Evolutionary conservation across 2,329 filamentous ascomycete species (phyloP), one percentile per base, ranked within the genome.

Genomic region (Alternaria gaisen): DNA sequence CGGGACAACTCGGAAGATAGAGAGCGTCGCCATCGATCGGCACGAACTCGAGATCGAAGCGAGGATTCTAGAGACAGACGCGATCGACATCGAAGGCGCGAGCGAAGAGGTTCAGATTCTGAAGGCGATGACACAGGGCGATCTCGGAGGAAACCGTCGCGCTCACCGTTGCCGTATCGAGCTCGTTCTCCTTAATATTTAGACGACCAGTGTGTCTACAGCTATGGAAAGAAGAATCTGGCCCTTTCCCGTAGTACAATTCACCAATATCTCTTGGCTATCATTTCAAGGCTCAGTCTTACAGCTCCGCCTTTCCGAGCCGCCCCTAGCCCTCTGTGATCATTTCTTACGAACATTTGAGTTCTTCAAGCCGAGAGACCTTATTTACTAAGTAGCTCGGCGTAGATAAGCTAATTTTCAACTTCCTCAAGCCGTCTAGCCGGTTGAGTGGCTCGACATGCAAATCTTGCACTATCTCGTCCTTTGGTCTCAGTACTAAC

Each of bases 121-220:
- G 53, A 52, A n/a, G 57, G 59, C 32, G 58, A 61, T 2, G 47
- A 58, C 42, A 53, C 34, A 30, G 61, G 32, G 46, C 67, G 18
- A 28, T 57, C 53, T 47, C 64, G 62, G 18, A 56, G 60, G 28
- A 63, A 62, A 28, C 53, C 47, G 9, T 65, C 66, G 26, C 64
- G 60, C 20, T 68, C 66, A 9, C 66, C 66, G 2, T 44, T 68
- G 11, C 66, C 66, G 16, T 68, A 68, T 56, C 66, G 66, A 12
- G 66, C 66, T 51, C 66, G 66, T 14, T 67, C 66, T 6, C 64
- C 66, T 32, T 60, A 34, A 18, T 50, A 12, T 50, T 24, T 26
- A 26, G n/a, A 12, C n/a, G 10, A 26, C 7, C 11, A 3, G 8
- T 26, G 9, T n/a, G 12, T 48, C 30, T 50, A n/a, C 6, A 34